Evolutionary conservation across 345 rosid genomes (phyloP), one percentile per base, ranked within the genome.

Genomic region (Eucalyptus pauciflora): DNA sequence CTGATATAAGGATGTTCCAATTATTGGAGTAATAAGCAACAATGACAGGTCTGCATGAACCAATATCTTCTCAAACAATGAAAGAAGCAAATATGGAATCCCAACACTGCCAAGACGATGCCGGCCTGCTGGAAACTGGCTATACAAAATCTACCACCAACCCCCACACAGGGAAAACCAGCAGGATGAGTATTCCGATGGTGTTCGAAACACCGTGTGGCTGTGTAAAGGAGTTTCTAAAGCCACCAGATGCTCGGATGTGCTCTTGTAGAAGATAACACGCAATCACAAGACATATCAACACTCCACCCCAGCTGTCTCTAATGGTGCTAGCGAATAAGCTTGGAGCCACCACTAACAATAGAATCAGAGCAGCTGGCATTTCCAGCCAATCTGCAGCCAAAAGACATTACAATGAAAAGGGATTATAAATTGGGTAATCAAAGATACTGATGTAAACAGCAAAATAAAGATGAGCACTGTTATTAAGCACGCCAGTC

Each of bases 181-280:
- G 33, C 64, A 98, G 94, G 85, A 96, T 91, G 89, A 98, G 91
- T 89, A 98, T 96, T 16, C 99, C 99, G 18, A 96, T 5, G 4
- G 98, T 97, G 92, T 96, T 98, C 85, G 99, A 96, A 87, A 97
- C 88, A 79, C 99, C 99, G 51, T 94, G 88, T 76, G 92, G 88
- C 76, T 93, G 94, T 24, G 97, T 97, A 60, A 98, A 97, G 27
- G 99, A 92, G 88, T 95, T 96, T 87, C 97, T 95, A 95, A 98
- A 95, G 62, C 99, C 99, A n/a, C 97, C 99, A 5, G 99, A 94
- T 81, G 99, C 99, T 85, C 99, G 93, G 49, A 98, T 95, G 93
- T 98, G 99, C 90, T 98, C 98, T 91, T 98, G 99, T 81, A 98
- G 91, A 17, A 97, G 94, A 94, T 98, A 98, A 88, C 99, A 97